Conservation (phyloP, 345 rosid species). For the Eucalyptus rudis region DNA sequence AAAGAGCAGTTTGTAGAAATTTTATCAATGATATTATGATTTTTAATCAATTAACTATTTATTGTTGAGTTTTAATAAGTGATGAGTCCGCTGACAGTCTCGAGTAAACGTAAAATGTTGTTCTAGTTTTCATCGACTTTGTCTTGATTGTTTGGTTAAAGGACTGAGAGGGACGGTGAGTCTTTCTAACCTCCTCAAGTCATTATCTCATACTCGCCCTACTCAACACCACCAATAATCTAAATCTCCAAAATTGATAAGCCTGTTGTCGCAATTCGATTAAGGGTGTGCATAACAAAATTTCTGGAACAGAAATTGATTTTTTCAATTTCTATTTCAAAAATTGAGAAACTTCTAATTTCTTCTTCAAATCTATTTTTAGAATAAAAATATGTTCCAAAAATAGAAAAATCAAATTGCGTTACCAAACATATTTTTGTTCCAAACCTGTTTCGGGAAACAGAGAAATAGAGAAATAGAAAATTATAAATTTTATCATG, state of each 20-base stretch:
- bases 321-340: no score
- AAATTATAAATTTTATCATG: no score
- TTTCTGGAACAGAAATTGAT: no score
- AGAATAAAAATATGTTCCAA: no score
- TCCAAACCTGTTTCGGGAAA: fast-evolving
- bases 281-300: no score
- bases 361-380: no score
- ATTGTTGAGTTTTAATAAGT: neutral
- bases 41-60: neutral
- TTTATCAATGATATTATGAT: neutral
- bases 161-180: fast-evolving
- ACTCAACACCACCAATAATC: no score
- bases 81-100: fast-evolving
- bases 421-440: no score
- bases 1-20: neutral
- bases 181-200: neutral
- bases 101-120: fast-evolving
- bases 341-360: no score
- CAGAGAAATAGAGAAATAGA: no score
- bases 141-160: neutral
- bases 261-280: fast-evolving
- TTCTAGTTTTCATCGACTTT: neutral
- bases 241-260: no score
- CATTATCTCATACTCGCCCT: fast-evolving
- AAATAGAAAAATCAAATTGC: no score